Base-by-base conservation (phyloP, 768 basidiomycete species). In the Daedalea quercina region DNA sequence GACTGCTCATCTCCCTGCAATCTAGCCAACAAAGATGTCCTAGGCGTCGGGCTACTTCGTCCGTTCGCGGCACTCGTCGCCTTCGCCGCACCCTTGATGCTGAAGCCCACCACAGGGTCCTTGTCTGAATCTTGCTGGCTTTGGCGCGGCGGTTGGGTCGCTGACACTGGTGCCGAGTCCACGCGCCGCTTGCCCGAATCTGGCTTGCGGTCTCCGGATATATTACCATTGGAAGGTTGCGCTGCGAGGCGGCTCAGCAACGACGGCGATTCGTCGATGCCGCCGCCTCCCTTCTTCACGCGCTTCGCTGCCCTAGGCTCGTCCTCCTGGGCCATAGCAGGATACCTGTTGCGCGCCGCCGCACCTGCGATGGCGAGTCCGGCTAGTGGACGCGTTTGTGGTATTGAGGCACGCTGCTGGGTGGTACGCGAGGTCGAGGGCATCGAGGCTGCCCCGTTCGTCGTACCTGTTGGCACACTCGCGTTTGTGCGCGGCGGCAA, bases 41-140 rank as follows among this genome's bases (percentile, higher is more conserved):
- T 9, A 3, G 42, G 9, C 34, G 50, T 20, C 1, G 23, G 22
- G 34, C 37, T 31, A 19, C 53, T 55, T 7, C 25, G 13, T 12
- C 41, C 49, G 6, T 58, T 31, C 0, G 40, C 19, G 3, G 51
- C 55, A 17, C 28, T 49, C 2, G 50, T 53, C 3, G 53, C 58
- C 41, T 46, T 71, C 43, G 79, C 80, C 23, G 80, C 80, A 47
- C 80, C 80, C 58, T 75, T 79, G 57, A 81, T 81, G 57, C 76
- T 79, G 56, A 66, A 75, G 37, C 76, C 79, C n/a, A 68, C 70
- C 40, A 64, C 61, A 11, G 73, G 72, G 57, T 59, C 60, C 53
- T 63, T 66, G 60, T 71, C 67, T 50, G 61, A 61, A 44, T 68
- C 66, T 40, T 61, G 35, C 31, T 62, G 58, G 3, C 55, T 59